Evolutionary conservation across 2,329 filamentous ascomycete species (phyloP).

Genomic region (Microcyclospora tardicrescens): DNA sequence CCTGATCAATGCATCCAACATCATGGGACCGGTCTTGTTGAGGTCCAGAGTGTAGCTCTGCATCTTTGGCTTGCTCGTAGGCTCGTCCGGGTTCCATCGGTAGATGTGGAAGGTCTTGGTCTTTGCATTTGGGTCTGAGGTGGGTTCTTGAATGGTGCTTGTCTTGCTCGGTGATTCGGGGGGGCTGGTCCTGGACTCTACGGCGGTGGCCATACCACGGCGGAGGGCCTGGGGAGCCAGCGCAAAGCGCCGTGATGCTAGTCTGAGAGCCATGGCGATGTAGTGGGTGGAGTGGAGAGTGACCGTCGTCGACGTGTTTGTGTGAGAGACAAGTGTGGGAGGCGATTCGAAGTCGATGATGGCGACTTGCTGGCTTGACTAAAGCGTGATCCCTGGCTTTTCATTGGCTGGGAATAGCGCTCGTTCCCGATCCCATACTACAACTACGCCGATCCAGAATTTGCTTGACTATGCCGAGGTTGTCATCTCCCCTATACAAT

Average conservation of each 20-base stretch:
- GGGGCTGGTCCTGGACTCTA: constrained; percentile 17
- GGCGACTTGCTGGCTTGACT: too few species aligned
- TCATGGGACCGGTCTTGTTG: constrained; percentile 98
- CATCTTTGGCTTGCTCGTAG: constrained; percentile 86
- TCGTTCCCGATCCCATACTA: too few species aligned
- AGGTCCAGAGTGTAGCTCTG: constrained; percentile 89
- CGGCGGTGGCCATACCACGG: constrained; percentile 24
- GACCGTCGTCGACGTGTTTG: constrained; percentile 1
- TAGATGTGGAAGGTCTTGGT: constrained; percentile 98
- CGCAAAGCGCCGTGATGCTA: constrained; percentile 24
- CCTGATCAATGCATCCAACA: constrained; percentile 87
- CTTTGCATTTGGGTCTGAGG: constrained; percentile 41
- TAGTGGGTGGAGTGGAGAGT: constrained; percentile 9
- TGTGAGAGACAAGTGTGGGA: neutral
- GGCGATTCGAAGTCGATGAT: constrained; percentile 1
- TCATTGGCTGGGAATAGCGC: too few species aligned
- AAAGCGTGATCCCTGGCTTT: too few species aligned
- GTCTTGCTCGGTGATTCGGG: constrained; percentile 39
- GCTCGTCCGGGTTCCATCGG: constrained; percentile 93
- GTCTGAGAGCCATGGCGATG: constrained; percentile 23
- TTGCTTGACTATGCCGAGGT: too few species aligned
- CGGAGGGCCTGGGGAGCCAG: constrained; percentile 17
- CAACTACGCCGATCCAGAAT: too few species aligned
- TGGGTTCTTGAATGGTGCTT: constrained; percentile 49
- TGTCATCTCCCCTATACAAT: too few species aligned